Base-by-base conservation (phyloP, 164 flowering plant genomes). In the Aristolochia fimbriata region DNA sequence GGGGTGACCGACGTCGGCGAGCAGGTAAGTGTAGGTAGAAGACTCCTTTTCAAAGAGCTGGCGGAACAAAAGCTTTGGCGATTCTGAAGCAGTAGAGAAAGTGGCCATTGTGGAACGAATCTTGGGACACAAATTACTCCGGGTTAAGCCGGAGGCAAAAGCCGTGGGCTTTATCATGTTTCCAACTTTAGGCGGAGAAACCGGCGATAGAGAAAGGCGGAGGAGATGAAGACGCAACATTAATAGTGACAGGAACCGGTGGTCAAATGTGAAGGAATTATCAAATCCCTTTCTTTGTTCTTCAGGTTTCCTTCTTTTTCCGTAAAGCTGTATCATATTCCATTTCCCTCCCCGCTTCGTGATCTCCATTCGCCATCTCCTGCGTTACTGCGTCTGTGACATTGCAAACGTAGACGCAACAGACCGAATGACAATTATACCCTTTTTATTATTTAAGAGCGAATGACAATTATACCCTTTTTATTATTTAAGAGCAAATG, bases 1-100 rank as follows among this genome's bases (percentile, higher is more conserved):
- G 4, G 90, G 94, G 61, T 93, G 96, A 46, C 76, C 72, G 47
- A 78, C 76, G 69, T 90, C 98, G 23, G 98, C 97, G 43, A 93
- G 96, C 45, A 93, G 81, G 71, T 87, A 90, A 55, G 97, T 90
- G 64, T 84, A 93, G 11, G 98, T 93, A 12, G 81, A 87, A 0
- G 98, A 93, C 1, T 87, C 97, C 75, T 83, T 60, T 53, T 66
- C 69, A 48, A 66, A 66, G 47, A 66, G 64, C 55, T 66, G 69
- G 6, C 69, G 63, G 64, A 93, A 86, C 59, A 93, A 63, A 11
- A 87, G 77, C 76, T 77, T 88, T 4, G 81, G 60, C 15, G 77
- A 55, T 15, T 51, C 33, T 19, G 77, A 70, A 64, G 77, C 64
- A 50, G 86, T 70, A 45, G 73, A 37, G 70, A 68, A 74, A 22